These are phyloP conservation scores for Cryphonectria japonica DNA, from an alignment of 2,329 filamentous ascomycete genomes.

Conservation along the genomic window DNA sequence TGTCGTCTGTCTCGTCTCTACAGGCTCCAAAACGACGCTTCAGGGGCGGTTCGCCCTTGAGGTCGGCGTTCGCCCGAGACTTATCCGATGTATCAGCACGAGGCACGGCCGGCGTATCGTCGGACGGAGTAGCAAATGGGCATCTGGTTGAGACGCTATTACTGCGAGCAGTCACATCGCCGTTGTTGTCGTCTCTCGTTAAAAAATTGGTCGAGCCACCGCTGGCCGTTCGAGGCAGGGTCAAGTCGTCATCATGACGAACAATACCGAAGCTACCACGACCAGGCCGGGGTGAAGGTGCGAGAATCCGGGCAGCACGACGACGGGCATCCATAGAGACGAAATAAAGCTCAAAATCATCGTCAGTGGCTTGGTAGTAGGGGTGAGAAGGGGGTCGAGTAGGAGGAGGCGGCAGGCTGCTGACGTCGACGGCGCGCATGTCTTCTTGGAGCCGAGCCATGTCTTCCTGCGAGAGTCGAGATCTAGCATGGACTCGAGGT, in stretches of 20 bases:
- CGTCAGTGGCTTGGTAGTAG: not conserved
- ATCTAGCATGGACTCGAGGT: not conserved
- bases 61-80: not conserved
- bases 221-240: not conserved
- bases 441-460: not conserved
- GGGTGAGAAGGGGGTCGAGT: not conserved
- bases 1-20: not conserved
- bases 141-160: not conserved
- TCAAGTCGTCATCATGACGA: not conserved
- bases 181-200: not conserved
- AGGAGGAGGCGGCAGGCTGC: not conserved
- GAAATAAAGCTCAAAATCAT: not conserved
- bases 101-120: not conserved
- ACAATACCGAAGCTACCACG: not conserved
- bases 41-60: not conserved
- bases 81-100: not conserved
- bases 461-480: not conserved
- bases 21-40: not conserved
- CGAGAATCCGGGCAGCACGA: not conserved
- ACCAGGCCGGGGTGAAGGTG: not conserved
- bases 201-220: not conserved
- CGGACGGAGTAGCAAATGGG: not conserved
- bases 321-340: not conserved
- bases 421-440: not conserved
- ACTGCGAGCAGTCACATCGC: not conserved